Base-by-base conservation (phyloP, 192 early-diverging fungal species). In the Mortierella antarctica region DNA sequence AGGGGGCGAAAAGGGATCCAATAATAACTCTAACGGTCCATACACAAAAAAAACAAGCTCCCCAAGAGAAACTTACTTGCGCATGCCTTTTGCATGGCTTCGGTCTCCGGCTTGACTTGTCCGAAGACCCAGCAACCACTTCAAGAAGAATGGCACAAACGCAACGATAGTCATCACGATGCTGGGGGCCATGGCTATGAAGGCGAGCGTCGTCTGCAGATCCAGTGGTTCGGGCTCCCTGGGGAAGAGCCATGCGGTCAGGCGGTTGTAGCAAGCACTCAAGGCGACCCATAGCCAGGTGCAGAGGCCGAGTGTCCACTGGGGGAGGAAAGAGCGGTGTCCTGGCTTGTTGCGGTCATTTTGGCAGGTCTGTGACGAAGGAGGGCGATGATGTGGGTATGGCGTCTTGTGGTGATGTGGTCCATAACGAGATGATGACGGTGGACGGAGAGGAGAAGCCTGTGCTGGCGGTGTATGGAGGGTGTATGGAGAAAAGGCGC, bases 171-270 rank as follows among this genome's bases (percentile, higher is more conserved):
- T 62, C 17, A 42, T 4, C 14, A 61, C 11, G 5, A 76, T 7
- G 41, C 57, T 50, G 0, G 74, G 74, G 1, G 55, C 66, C 23
- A 69, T 66, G 0, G 74, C 65, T 6, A 76, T 40, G 58, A 76
- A 76, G 21, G 69, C 68, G 13, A 69, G 7, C 14, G 64, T 76
- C 41, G 67, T 64, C 5, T 57, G 23, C 13, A 76, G 39, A 65
- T 76, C 74, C 20, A 76, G 47, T 23, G 67, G 74, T 40, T 76
- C 74, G 2, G 74, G 74, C 17, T 76, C 74, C 18, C 63, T 55
- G 14, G 74, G 74, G 48, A 76, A 69, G 15, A 76, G 52, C 66
- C 60, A 76, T 0, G 61, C 74, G 4, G 67, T 48, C 40, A 53
- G 15, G 2, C 67, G 52, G 61, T 69, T 69, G 48, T 69, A 76